Evolutionary conservation across 192 early-diverging fungal genomes (phyloP), one percentile per base, ranked within the genome.

Genomic region (Entomortierella beljakovae): DNA sequence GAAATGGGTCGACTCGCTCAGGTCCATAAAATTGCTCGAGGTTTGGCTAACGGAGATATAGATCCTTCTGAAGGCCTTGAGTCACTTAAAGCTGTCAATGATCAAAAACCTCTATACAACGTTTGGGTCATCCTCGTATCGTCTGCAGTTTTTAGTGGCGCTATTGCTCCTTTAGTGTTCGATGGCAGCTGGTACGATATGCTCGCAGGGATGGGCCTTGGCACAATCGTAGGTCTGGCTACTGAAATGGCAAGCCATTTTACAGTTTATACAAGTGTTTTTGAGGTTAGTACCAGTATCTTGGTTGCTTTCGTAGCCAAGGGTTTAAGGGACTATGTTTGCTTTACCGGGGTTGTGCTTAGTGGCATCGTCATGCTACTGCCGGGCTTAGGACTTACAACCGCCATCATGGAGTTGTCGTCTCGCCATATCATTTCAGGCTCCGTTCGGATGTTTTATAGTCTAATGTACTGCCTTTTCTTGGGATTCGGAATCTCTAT

Each of bases 371-470:
- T 90, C 9, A 85, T 87, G 80, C 79, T 90, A 53, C 83, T 92
- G 0, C 89, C 92, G 0, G 96, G 96, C 1, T 84, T 96, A 33
- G 83, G 88, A 0, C 80, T 98, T 52, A 98, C 97, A 2, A 87
- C 91, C 34, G 84, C 92, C n/a, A 92, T 98, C 55, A 95, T 96
- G 80, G 96, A 98, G 68, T 84, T 98, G 56, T 89, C 92, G 1
- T 92, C 94, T 9, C 85, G 91, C 22, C 96, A 96, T 69, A 88
- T 96, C 75, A 89, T 97, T 42, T 90, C 92, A 2, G 97, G 97
- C 28, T 90, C 92, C 0, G 93, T 96, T 13, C 87, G 94, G 20
- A 83, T 96, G 58, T 86, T 96, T 40, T 89, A 92, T 68, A 89
- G 94, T 8, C 70, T 98, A 16, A 92, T 94, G 35, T 91, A 89